Conservation (phyloP, 1,139 yeast genomes). For the Scheffersomyces quercinus region DNA sequence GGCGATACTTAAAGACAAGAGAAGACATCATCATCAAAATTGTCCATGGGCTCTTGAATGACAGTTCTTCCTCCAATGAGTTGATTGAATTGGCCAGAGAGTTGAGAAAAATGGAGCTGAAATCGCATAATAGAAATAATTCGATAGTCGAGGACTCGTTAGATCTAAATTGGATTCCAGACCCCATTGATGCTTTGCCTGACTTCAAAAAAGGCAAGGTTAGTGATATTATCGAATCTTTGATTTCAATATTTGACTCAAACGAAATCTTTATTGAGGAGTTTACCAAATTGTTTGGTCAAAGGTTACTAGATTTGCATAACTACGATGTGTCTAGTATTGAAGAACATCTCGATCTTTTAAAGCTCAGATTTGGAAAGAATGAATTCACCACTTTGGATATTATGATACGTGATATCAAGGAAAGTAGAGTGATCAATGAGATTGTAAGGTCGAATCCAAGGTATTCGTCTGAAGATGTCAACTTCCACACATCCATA, state of each 20-base stretch:
- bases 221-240: slow-evolving; percentile 68
- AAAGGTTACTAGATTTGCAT: slow-evolving; percentile 51
- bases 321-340: slow-evolving; percentile 47
- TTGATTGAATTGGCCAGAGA: slow-evolving; percentile 56
- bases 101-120: slow-evolving; percentile 25
- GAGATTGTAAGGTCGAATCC: slow-evolving; percentile 16
- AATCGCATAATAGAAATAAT: slow-evolving; percentile 1
- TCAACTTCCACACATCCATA: slow-evolving; percentile 28
- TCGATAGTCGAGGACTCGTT: slow-evolving; percentile 34
- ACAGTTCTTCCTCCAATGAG: slow-evolving; percentile 36
- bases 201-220: slow-evolving; percentile 71
- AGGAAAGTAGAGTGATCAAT: slow-evolving; percentile 49
- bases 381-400: slow-evolving; percentile 67
- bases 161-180: slow-evolving; percentile 78
- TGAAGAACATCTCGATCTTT: slow-evolving; percentile 45
- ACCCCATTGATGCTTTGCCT: slow-evolving; percentile 89
- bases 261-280: slow-evolving; percentile 75
- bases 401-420: slow-evolving; percentile 81
- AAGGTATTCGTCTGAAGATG: slow-evolving; percentile 7
- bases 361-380: slow-evolving; percentile 69
- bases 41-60: slow-evolving; percentile 69
- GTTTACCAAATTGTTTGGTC: slow-evolving; percentile 66
- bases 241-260: slow-evolving; percentile 76
- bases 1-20: slow-evolving; percentile 64
- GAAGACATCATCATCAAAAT: slow-evolving; percentile 71